A percentile compares a stretch with the other conserved stretches of the same genome.
Evolutionary conservation across 169 alveolate genomes (phyloP).

Genomic region (Plasmodium reichenowi): DNA sequence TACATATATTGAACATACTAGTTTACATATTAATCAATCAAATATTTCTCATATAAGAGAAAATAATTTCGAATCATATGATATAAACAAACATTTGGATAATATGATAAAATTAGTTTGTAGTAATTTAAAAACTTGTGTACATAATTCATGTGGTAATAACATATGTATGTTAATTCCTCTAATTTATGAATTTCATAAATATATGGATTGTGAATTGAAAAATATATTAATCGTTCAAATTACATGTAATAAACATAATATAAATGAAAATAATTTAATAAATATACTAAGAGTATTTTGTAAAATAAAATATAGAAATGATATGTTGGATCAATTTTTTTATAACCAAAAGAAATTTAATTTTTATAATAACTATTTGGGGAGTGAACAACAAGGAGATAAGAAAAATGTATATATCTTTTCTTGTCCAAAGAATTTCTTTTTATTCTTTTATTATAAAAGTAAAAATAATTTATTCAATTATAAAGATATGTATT

Average conservation of each 20-base stretch:
- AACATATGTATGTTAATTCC: conserved; percentile 70
- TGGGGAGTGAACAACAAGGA: background rate
- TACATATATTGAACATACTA: background rate
- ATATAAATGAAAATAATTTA: conserved; percentile 49
- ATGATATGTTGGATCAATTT: conserved; percentile 44
- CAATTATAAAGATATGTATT: conserved; percentile 53
- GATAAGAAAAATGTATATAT: background rate
- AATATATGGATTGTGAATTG: conserved; percentile 67
- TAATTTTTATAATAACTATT: background rate
- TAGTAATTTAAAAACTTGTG: conserved; percentile 49
- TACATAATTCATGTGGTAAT: conserved; percentile 38
- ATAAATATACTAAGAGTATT: conserved; percentile 70
- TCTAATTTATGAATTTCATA: conserved; percentile 54
- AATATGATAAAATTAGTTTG: conserved; percentile 55
- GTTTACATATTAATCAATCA: background rate
- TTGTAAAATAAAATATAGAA: conserved; percentile 49
- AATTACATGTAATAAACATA: conserved; percentile 50
- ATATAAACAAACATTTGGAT: conserved; percentile 3
- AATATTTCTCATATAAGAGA: background rate
- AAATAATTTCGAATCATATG: too few species aligned
- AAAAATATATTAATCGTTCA: conserved; percentile 77
- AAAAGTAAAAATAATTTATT: conserved; percentile 68
- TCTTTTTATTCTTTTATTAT: conserved; percentile 63
- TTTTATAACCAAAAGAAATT: conserved; percentile 42
- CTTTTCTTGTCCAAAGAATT: conserved; percentile 55